Conservation (phyloP, 345 rosid species). For the Geranium rotundifolium region DNA sequence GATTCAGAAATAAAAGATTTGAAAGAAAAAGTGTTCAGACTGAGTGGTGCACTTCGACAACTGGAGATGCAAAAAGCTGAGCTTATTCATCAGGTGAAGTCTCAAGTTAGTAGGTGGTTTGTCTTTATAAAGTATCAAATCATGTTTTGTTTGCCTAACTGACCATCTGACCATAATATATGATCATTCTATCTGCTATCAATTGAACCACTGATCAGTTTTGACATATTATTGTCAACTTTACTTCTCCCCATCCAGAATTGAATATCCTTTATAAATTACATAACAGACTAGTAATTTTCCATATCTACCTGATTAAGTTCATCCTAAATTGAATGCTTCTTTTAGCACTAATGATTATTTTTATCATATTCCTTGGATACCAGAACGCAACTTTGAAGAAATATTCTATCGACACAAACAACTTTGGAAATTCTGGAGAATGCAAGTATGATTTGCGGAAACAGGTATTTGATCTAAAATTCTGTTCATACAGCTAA, state of each 20-base stretch:
- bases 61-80: slow-evolving; percentile 55
- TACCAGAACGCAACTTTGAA: slow-evolving; percentile 32
- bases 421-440: slow-evolving; percentile 18
- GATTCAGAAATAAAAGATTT: slow-evolving; percentile 53
- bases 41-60: slow-evolving; percentile 43
- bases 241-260: no score
- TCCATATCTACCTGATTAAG: no score
- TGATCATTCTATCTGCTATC: no score
- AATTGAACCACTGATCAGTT: no score
- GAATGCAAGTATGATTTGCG: slow-evolving; percentile 38
- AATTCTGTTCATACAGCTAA: no score
- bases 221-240: no score
- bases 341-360: no score
- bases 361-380: neutral
- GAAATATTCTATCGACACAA: slow-evolving; percentile 16
- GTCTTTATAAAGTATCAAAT: neutral
- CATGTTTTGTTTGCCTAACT: no score
- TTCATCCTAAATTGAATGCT: no score
- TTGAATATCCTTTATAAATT: no score
- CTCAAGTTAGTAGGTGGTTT: slow-evolving; percentile 33
- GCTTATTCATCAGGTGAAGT: slow-evolving; percentile 52
- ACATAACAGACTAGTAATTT: no score
- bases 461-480: slow-evolving; percentile 29
- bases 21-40: slow-evolving; percentile 63
- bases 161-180: no score